Conservation (phyloP, 352 stramenopile genomes). For the Proteromonas lacertae region DNA sequence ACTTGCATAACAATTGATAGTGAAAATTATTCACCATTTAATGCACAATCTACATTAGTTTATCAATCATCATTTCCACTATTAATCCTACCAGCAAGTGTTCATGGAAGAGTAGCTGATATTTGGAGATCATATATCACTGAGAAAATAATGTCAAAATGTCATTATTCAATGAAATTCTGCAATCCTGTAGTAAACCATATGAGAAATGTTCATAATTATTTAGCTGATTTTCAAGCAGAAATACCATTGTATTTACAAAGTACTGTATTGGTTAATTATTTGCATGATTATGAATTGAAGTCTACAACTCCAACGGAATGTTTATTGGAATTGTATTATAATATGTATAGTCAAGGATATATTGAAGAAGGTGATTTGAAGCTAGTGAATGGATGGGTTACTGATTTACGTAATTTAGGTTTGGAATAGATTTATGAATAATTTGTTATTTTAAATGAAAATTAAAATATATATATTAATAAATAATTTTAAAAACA, state of each 20-base stretch:
- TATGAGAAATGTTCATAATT: constrained; percentile 7
- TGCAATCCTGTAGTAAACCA: constrained; percentile 4
- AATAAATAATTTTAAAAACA: too few relatives aligned
- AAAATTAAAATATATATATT: too few relatives aligned
- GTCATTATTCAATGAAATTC: constrained; percentile 5
- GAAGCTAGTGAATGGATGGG: too few relatives aligned
- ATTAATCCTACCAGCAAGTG: constrained; percentile 12
- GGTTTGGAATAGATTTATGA: too few relatives aligned
- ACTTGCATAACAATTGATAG: neutral
- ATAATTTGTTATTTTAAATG: too few relatives aligned
- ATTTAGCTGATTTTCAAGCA: constrained; percentile 7
- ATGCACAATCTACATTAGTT: constrained; percentile 14
- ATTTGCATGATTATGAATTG: neutral
- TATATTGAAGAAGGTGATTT: too few relatives aligned
- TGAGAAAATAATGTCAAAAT: constrained; percentile 7
- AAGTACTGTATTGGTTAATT: constrained; percentile 2
- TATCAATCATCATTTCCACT: constrained; percentile 10
- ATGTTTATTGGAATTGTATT: too few relatives aligned
- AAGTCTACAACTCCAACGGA: neutral
- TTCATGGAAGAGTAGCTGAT: constrained; percentile 13
- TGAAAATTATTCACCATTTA: constrained; percentile 5
- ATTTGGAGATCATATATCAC: constrained; percentile 18
- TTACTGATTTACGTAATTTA: too few relatives aligned
- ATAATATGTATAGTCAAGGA: too few relatives aligned
- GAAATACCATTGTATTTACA: constrained; percentile 6